Evolutionary conservation across 805 yeast genomes (phyloP).

Genomic region (Hanseniaspora guilliermondii): DNA sequence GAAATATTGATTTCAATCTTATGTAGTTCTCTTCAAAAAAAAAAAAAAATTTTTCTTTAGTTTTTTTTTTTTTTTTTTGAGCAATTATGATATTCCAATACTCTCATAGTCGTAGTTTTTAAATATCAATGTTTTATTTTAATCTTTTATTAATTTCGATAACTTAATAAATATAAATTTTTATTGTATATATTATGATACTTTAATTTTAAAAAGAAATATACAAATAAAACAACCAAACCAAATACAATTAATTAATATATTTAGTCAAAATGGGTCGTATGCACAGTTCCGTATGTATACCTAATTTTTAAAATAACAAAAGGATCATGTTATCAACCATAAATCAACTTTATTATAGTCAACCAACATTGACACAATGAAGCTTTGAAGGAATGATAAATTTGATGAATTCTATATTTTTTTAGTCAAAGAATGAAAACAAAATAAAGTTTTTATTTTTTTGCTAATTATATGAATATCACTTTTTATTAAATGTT

Average conservation of each 20-base stretch:
- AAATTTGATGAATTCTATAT: neutral
- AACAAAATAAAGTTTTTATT: neutral
- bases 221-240: neutral
- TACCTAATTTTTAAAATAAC: slow-evolving; percentile 8
- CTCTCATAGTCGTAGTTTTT: too few species aligned
- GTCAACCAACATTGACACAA: neutral
- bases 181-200: too few species aligned
- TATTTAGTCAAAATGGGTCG: slow-evolving; percentile 88
- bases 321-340: slow-evolving; percentile 12
- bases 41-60: too few species aligned
- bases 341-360: neutral
- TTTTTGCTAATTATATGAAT: neutral
- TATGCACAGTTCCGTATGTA: slow-evolving; percentile 95
- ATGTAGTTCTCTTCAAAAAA: too few species aligned
- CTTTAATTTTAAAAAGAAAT: too few species aligned
- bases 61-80: too few species aligned
- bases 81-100: too few species aligned
- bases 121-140: too few species aligned
- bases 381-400: neutral
- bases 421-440: neutral
- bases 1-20: too few species aligned
- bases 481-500: neutral
- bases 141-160: too few species aligned
- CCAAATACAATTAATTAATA: slow-evolving; percentile 18
- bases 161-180: too few species aligned